Base-by-base conservation (phyloP, 352 stramenopile species). In the Pythium oligandrum region DNA sequence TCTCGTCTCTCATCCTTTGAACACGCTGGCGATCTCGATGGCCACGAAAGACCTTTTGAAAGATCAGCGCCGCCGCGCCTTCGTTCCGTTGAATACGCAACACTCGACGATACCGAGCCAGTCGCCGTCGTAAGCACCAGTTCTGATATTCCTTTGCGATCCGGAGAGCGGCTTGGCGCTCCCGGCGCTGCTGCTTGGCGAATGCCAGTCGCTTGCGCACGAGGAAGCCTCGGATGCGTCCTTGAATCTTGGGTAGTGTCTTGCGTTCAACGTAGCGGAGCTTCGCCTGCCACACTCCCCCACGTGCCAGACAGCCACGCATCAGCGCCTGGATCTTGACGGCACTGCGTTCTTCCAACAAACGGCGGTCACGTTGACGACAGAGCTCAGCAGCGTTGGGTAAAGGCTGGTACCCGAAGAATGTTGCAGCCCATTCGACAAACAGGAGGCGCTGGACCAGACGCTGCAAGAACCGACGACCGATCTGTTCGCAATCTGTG, bases 351-450 rank as follows among this genome's bases (percentile, higher is more conserved):
- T 72, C 26, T 47, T 88, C 53, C 1, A 80, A 55, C 4, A 77
- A 42, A 3, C 67, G 66, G 2, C 57, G 66, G 38, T 96, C 83
- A 5, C 83, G 77, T 44, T 88, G 63, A 2, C 57, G 57, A 36
- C 78, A 87, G 10, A 96, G 64, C 48, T 92, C 73, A 4, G 78
- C 61, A 33, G 88, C 88, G 49, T 96, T 88, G 6, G 84, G 83
- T 3, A 93, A 66, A 5, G 86, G 85, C 53, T 93, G 76, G 44
- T 89, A 93, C n/a, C 87, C 88, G 42, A 94, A 86, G 56, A 90
- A 95, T 10, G 55, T 72, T n/a, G 58, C 73, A 3, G 85, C 78
- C 71, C 79, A 90, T 51, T 96, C 78, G 33, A 95, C 86, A 46
- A 95, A 93, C 50, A 74, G 74, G 33, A 96, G 79, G 42, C 78